Percentiles rank a stretch among this genome's conserved stretches.
These are phyloP conservation scores for Lasiosphaeria ovina DNA, from an alignment of 495 filamentous ascomycete species.

Conservation along the genomic window DNA sequence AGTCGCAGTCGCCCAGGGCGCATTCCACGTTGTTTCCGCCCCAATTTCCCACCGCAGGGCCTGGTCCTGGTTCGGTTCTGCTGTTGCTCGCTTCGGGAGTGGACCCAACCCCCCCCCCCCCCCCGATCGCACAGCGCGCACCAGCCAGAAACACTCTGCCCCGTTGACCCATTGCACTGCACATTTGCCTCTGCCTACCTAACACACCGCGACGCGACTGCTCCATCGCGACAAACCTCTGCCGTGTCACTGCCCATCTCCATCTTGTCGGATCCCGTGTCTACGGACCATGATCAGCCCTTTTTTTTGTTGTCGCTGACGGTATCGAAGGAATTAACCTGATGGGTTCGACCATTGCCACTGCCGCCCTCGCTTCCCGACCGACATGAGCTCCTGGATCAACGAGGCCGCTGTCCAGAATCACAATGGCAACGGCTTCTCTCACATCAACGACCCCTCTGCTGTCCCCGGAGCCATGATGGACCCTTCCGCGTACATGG, in stretches of 20 bases:
- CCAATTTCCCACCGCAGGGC: conserved; percentile 14
- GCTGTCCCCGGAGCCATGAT: conserved; percentile 51
- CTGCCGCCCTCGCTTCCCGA: conserved; percentile 30
- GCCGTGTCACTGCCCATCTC: conserved; percentile 42
- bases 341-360: conserved; percentile 44
- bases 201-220: conserved; percentile 51
- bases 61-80: not conserved
- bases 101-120: conserved; percentile 23
- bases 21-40: conserved; percentile 4
- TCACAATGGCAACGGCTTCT: conserved; percentile 77
- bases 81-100: conserved; percentile 19
- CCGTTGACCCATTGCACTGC: conserved; percentile 31
- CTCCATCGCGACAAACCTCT: conserved; percentile 51
- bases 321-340: conserved; percentile 40
- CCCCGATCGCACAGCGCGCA: conserved; percentile 24
- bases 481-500: conserved; percentile 54
- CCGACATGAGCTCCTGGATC: conserved; percentile 77
- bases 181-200: conserved; percentile 27
- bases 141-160: conserved; percentile 34
- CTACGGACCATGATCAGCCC: conserved; percentile 31
- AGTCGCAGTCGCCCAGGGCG: conserved; percentile 3
- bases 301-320: conserved; percentile 46
- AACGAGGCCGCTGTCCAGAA: conserved; percentile 72
- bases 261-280: conserved; percentile 32
- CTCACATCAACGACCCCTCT: conserved; percentile 56